Base-by-base conservation (phyloP, 352 stramenopile species). In the Aphanomyces astaci region DNA sequence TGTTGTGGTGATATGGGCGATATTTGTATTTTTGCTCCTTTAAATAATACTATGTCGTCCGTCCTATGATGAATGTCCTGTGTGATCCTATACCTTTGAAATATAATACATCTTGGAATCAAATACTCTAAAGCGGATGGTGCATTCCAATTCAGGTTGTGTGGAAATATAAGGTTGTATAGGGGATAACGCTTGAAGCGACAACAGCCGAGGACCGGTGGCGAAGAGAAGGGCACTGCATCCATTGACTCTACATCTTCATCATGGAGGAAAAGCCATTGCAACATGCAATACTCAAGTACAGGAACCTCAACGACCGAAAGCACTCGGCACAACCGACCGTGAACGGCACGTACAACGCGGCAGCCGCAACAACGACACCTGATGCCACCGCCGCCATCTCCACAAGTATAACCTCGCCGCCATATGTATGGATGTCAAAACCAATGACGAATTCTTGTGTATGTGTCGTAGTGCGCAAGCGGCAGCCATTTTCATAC, bases 231-330 rank as follows among this genome's bases (percentile, higher is more conserved):
- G 13, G 32, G 30, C 30, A 19, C 51, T 59, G 4, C 24, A 59
- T 28, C 15, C 7, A 7, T 19, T 59, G 5, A n/a, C 51, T 22
- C 51, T 19, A 53, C 51, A 19, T 59, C 51, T 17, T 39, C 24
- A 53, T n/a, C n/a, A 68, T 68, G 62, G 62, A 68, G 49, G 62
- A 59, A 32, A 68, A 68, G 31, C 43, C 49, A 68, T 68, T 68
- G 51, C 62, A 68, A 28, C 49, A 40, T 52, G 62, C 62, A 68
- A 68, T 68, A 68, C 62, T 57, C 24, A 57, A 68, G 31, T 68
- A 68, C 62, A 51, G 62, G 39, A 36, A 68, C 28, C 51, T 68
- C 2, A 68, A 68, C 31, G 62, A 68, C 51, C 25, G 62, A 31
- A 68, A 68, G 48, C 39, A 46, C 22, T 27, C 56, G 17, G 10